phyloP scores from a whole-genome alignment of 2,329 filamentous ascomycete species.

The Scedosporium boydii region DNA sequence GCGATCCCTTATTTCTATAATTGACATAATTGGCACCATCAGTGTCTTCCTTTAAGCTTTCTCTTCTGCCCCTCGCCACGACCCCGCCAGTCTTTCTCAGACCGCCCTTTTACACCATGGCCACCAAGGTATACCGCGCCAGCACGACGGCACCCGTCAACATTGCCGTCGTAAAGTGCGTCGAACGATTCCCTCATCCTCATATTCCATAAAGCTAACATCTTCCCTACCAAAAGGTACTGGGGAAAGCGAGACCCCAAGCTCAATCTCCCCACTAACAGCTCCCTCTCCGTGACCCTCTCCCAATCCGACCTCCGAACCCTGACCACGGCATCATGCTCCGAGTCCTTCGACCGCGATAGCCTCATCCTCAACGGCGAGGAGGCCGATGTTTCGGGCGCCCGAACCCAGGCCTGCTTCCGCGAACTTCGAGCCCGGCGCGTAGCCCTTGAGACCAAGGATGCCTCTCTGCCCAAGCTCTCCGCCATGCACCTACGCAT shows the following conservation, averaged over 20 bases:
- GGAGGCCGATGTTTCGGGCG: constrained; percentile 73
- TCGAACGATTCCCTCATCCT: constrained; percentile 8
- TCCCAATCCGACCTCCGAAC: constrained; percentile 90
- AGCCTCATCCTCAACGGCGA: constrained; percentile 77
- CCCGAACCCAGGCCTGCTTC: constrained; percentile 91
- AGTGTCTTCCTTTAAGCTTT: not conserved
- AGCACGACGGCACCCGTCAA: constrained; percentile 97
- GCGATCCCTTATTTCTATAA: not conserved
- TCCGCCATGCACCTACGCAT: constrained; percentile 69
- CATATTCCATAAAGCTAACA: constrained; percentile 8
- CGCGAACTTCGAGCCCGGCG: constrained; percentile 74
- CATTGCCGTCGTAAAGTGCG: constrained; percentile 92
- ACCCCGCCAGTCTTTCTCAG: not conserved
- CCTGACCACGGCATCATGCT: constrained; percentile 91
- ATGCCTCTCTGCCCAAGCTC: constrained; percentile 73
- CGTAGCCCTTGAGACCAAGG: constrained; percentile 59
- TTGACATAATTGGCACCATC: not conserved
- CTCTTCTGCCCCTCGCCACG: not conserved
- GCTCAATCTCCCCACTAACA: constrained; percentile 96
- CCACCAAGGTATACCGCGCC: constrained; percentile 66
- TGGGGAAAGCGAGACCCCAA: constrained; percentile 96
- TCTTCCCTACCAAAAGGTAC: constrained; percentile 34
- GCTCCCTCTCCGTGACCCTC: constrained; percentile 91
- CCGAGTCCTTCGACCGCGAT: constrained; percentile 58
- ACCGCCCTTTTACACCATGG: not conserved